Base-by-base conservation (phyloP, 1,139 yeast species). In the Entelexis sorbosivorans region DNA sequence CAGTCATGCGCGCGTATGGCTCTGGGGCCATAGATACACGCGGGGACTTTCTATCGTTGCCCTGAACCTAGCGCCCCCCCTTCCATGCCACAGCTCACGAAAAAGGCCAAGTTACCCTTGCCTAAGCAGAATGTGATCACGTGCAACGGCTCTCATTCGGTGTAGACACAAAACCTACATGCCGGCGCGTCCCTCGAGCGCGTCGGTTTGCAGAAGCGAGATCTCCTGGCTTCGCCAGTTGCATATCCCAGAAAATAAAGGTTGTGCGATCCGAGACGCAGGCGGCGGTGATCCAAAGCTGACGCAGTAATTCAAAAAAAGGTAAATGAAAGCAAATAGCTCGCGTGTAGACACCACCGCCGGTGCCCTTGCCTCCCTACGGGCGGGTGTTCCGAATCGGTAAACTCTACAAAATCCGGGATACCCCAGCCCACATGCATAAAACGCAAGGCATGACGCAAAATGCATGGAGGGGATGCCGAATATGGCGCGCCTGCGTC, bases 171-270 rank as follows among this genome's bases (percentile, higher is more conserved):
- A 32, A 42, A 42, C 45, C 45, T 42, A 42, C 45, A 42, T 42
- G 36, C 45, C 36, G 29, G 13, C 36, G 36, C 36, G 36, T 31
- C 36, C 24, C 28, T 13, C 19, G 29, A 22, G 11, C 45, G 45
- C 20, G 45, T 32, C 28, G 20, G 4, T 11, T 10, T 32, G 45
- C 45, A 42, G 45, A 42, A 42, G 45, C 45, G 45, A 42, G 45
- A 31, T 31, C 45, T 42, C 45, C 45, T 42, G 45, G 42, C 13
- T 26, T 24, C 31, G 20, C 32, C 28, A 6, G 31, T n/a, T 24
- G 13, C 42, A 38, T 24, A 19, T 13, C 42, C 5, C 11, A 10
- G 31, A 28, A 10, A 10, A 10, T 2, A 28, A 5, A 5, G 31
- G 31, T 11, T 11, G 11, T 10, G 13, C 4, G 13, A 13, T 11